A percentile compares a stretch with the other conserved stretches of the same genome.
phyloP scores from a whole-genome alignment of 2,329 filamentous ascomycete genomes.

The Talaromyces sp. region DNA sequence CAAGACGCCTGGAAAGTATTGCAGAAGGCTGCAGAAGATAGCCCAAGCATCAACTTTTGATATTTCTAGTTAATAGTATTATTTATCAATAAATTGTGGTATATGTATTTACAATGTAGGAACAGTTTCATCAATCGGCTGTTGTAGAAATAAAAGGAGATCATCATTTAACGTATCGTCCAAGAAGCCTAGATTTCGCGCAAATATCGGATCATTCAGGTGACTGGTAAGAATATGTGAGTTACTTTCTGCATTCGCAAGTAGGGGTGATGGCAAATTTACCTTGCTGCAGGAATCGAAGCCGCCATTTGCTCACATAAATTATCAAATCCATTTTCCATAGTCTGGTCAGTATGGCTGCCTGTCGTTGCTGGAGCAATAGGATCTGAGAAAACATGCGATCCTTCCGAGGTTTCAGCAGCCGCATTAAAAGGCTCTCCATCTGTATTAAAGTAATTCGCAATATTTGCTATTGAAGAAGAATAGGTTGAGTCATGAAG shows the following conservation, averaged over 20 bases:
- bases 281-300: neutral
- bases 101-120: no score
- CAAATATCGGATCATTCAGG: neutral
- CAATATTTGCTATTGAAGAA: no score
- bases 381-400: neutral
- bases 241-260: no score
- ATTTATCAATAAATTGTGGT: no score
- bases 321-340: neutral
- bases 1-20: conserved; percentile 29
- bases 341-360: neutral
- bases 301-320: conserved; percentile 1
- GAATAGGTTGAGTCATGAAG: no score
- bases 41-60: conserved; percentile 28
- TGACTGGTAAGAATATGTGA: no score
- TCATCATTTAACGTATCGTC: neutral
- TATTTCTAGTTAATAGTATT: neutral
- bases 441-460: no score
- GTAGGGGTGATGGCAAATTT: no score
- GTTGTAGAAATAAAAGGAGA: neutral
- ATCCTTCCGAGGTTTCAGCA: neutral
- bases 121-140: no score
- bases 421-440: neutral
- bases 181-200: conserved; percentile 1
- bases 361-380: neutral
- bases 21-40: conserved; percentile 27